A percentile compares a stretch with the other conserved stretches of the same genome.
Evolutionary conservation across 139 green algal species (phyloP).

Genomic region (Tetratostichococcus sp.): DNA sequence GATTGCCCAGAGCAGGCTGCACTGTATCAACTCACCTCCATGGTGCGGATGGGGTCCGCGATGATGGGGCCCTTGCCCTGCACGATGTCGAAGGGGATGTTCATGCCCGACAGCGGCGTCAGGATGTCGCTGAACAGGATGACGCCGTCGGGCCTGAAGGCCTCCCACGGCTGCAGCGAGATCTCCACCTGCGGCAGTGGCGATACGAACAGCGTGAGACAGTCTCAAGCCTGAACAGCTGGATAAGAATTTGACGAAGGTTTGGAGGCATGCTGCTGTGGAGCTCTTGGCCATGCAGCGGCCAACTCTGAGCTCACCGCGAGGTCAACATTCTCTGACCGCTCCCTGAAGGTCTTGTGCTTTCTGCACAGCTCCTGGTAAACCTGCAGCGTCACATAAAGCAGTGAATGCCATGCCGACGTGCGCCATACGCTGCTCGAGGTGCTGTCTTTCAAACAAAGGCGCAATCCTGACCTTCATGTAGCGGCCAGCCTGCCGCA

Average conservation of each 20-base stretch:
- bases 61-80: conserved; percentile 83
- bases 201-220: not conserved
- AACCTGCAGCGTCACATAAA: conserved; percentile 33
- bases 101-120: conserved; percentile 87
- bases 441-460: not conserved
- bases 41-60: conserved; percentile 81
- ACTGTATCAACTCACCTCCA: no score
- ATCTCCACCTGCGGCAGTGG: conserved; percentile 68
- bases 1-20: no score
- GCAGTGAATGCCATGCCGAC: not conserved
- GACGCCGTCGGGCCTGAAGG: conserved; percentile 91
- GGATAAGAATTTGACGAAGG: not conserved
- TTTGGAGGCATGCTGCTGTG: not conserved
- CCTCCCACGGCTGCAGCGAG: conserved; percentile 87
- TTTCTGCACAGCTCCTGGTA: conserved; percentile 94
- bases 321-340: conserved; percentile 87
- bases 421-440: not conserved
- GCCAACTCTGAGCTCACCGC: conserved; percentile 65
- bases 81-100: conserved; percentile 92
- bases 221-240: not conserved
- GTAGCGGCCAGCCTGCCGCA: conserved; percentile 94
- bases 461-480: conserved; percentile 67
- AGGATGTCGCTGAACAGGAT: conserved; percentile 97
- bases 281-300: no score
- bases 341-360: conserved; percentile 86